A percentile compares a stretch with the other conserved stretches of the same genome.
These are phyloP conservation scores for Macrocybe gigantea DNA, from an alignment of 768 basidiomycete genomes.

Conservation along the genomic window DNA sequence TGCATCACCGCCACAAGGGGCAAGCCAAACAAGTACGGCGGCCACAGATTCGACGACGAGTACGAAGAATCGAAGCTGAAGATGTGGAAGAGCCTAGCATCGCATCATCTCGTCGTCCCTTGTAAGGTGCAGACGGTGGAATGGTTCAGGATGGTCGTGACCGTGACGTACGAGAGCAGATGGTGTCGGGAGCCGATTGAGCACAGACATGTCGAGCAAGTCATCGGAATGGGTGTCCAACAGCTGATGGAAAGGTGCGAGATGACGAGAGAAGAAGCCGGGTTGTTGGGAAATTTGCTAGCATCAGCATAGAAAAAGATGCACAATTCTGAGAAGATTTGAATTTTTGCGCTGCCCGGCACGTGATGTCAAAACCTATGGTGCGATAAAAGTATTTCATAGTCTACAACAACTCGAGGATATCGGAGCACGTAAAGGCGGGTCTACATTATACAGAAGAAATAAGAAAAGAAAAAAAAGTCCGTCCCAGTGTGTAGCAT, in stretches of 20 bases:
- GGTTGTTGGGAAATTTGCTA: slow-evolving; percentile 1
- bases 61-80: slow-evolving; percentile 26
- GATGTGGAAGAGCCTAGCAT: slow-evolving; percentile 13
- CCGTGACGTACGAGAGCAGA: slow-evolving; percentile 6
- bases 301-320: too few relatives aligned
- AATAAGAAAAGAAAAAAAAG: too few relatives aligned
- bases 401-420: too few relatives aligned
- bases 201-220: slow-evolving; percentile 3
- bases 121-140: slow-evolving; percentile 9
- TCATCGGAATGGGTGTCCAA: slow-evolving; percentile 4
- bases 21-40: slow-evolving; percentile 7
- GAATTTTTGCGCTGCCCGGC: too few relatives aligned
- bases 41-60: slow-evolving; percentile 14
- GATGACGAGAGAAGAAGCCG: slow-evolving; percentile 11
- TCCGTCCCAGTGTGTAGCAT: too few relatives aligned
- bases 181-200: slow-evolving; percentile 5
- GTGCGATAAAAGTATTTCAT: too few relatives aligned
- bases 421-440: too few relatives aligned
- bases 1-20: slow-evolving; percentile 32
- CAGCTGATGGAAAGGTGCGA: slow-evolving; percentile 9
- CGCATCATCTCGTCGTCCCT: slow-evolving; percentile 4
- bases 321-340: too few relatives aligned
- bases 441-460: too few relatives aligned
- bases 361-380: too few relatives aligned
- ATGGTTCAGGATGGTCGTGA: slow-evolving; percentile 11